Evolutionary conservation across 148 eudicot genomes (phyloP).

Genomic region (Vaccinium corymbosum): DNA sequence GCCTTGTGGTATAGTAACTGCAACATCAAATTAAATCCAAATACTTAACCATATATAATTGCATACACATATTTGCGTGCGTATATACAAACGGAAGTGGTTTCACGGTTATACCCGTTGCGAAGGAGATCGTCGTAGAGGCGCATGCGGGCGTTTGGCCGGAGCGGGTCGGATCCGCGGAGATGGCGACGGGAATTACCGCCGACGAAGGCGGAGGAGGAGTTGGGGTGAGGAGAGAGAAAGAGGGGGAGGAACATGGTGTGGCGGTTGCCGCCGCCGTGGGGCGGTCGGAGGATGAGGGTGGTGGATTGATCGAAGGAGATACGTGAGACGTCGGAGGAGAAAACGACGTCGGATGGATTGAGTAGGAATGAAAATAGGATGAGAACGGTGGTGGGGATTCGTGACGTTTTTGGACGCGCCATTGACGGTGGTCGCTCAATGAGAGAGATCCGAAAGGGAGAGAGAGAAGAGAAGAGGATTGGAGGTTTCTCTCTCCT

Average conservation of each 20-base stretch:
- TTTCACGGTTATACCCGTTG: conserved; percentile 49
- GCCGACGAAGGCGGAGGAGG: conserved; percentile 14
- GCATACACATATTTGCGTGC: neutral
- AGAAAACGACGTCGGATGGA: conserved; percentile 6
- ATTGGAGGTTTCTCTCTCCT: neutral
- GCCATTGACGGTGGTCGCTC: neutral
- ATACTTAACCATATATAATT: neutral
- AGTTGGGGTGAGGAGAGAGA: conserved; percentile 31
- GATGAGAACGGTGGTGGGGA: conserved; percentile 24
- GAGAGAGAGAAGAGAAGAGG: neutral
- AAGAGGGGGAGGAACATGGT: conserved; percentile 57
- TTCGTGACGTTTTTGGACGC: conserved; percentile 27
- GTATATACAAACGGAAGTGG: neutral
- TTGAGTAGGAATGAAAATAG: conserved; percentile 15
- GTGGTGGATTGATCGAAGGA: neutral
- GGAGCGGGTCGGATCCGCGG: conserved; percentile 29
- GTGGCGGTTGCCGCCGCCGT: conserved; percentile 23
- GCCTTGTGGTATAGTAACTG: conserved; percentile 83
- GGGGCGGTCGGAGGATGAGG: conserved; percentile 23
- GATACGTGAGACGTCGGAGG: conserved; percentile 20
- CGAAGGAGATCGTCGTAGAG: conserved; percentile 83
- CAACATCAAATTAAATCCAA: conserved; percentile 12
- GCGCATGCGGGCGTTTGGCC: conserved; percentile 64
- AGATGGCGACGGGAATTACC: conserved; percentile 50
- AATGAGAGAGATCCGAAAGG: neutral